Evolutionary conservation across 2,329 filamentous ascomycete genomes (phyloP), one percentile per base, ranked within the genome.

Genomic region (Aspergillus sp.): DNA sequence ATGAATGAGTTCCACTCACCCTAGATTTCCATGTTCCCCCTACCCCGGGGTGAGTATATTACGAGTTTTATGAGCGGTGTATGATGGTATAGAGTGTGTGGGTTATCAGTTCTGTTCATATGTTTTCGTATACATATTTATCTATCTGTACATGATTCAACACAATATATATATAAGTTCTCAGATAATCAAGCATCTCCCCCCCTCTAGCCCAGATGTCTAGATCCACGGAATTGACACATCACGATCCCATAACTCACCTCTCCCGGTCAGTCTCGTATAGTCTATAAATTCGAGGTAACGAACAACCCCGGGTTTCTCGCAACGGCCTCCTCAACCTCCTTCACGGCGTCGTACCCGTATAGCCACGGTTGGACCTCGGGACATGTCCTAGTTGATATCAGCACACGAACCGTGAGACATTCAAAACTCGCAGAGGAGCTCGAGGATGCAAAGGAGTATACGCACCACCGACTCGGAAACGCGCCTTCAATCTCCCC

Each of bases 291-390:
- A 17, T 9, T 11, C 17, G 8, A 15, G n/a, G 45, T 28, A 5
- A 30, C 28, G 31, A 74, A 74, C 19, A 73, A 46, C 8, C 57
- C 63, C 4, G 65, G 65, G 57, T 72, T 69, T 52, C 61, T 30
- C 23, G 49, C 57, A 15, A 76, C 71, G 1, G 71, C 77, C 13
- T 78, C 75, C 57, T 84, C 80, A 1, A 83, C 85, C 68, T 88
- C 86, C 30, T 77, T 76, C 61, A 83, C 82, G 3, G 86, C 85
- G 73, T 89, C 84, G 64, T 90, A 89, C 0, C 87, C 85, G 66
- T 86, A 90, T 51, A 90, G 64, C 85, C 87, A 89, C 0, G 83
- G 82, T 71, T 90, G 87, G 0, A 87, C 82, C 38, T 84, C 77
- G 0, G 86, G 86, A 69, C 87, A 89, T 1, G 84, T 86, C 84